Evolutionary conservation across 164 flowering plant species (phyloP), one percentile per base, ranked within the genome.

Genomic region (Houttuynia cordata): DNA sequence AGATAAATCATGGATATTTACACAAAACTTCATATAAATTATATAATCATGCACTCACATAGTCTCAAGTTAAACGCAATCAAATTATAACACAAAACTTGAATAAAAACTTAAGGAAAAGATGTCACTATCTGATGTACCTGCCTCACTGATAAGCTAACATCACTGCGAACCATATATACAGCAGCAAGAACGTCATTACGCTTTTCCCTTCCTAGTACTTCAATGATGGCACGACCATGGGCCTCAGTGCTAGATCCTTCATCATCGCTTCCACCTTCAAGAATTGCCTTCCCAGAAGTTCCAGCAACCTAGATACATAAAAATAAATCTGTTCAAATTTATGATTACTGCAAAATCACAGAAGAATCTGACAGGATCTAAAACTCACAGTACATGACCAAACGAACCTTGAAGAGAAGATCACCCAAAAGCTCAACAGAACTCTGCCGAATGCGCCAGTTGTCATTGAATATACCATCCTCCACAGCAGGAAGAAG

Each of bases 191-290:
- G 99, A 62, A 94, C 85, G 71, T 94, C 97, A 81, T 94, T 86
- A 42, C 99, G 96, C 70, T 88, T 94, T 17, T 82, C 96, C 75
- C 76, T 86, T 57, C 99, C 99, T 18, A 94, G 78, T 67, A 91
- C 91, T 74, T 88, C 97, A 72, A 94, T 91, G 53, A 94, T 94
- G 57, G 99, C 99, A 65, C 99, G 91, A 14, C 99, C 99, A 49
- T 94, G 99, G 51, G 99, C 99, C 69, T 94, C 99, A 67, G 99
- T 94, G 67, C 99, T 94, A 53, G 99, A 70, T 68, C 99, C 99
- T 77, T 94, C 99, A 86, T 94, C 99, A 75, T 94, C 99, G 77
- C 99, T 94, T 21, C 99, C 99, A 69, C 99, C 99, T 76, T 94
- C 99, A 65, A 94, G 95, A 65, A 90, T 78, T 58, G 99, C 97